Percentiles rank a stretch among this genome's conserved stretches.
phyloP scores from a whole-genome alignment of 1,284 basidiomycete species.

The Trametes versicolor region DNA sequence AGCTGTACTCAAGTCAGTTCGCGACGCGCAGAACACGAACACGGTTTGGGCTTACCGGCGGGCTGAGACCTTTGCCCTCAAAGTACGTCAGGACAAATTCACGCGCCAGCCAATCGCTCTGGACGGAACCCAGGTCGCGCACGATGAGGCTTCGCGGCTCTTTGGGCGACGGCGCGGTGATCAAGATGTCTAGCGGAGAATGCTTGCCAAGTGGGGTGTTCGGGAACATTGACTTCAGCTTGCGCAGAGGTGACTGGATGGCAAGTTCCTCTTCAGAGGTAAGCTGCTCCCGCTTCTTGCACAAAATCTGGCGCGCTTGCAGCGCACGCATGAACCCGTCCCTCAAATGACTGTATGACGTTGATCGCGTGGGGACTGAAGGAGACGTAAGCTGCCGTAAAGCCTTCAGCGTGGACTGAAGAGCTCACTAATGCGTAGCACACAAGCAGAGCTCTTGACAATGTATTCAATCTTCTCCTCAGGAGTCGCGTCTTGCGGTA shows the following conservation, averaged over 20 bases:
- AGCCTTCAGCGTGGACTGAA: not conserved
- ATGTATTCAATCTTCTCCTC: slow-evolving; percentile 79
- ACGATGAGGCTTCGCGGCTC: slow-evolving; percentile 69
- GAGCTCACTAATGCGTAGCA: slow-evolving; percentile 71
- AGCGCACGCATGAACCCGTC: slow-evolving; percentile 88
- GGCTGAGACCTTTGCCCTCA: slow-evolving; percentile 73
- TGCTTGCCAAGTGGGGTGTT: slow-evolving; percentile 72
- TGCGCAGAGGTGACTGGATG: slow-evolving; percentile 70
- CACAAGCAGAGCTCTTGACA: slow-evolving; percentile 72
- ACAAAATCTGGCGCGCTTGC: slow-evolving; percentile 68
- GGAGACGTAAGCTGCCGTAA: not conserved
- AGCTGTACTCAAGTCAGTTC: slow-evolving; percentile 33
- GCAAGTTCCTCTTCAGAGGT: slow-evolving; percentile 65
- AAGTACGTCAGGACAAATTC: slow-evolving; percentile 82
- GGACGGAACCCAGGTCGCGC: slow-evolving; percentile 74
- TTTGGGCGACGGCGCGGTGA: slow-evolving; percentile 58
- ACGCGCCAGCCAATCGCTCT: slow-evolving; percentile 77
- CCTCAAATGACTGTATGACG: slow-evolving; percentile 84
- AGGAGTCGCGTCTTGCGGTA: slow-evolving; percentile 57
- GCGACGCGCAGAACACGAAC: not conserved
- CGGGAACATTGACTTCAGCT: slow-evolving; percentile 81
- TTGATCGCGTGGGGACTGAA: slow-evolving; percentile 83
- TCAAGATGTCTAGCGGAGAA: slow-evolving; percentile 71
- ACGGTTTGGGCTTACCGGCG: slow-evolving; percentile 60
- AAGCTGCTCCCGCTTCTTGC: slow-evolving; percentile 60